Evolutionary conservation across 306 rosid genomes (phyloP).

Genomic region (Prunus salicina): DNA sequence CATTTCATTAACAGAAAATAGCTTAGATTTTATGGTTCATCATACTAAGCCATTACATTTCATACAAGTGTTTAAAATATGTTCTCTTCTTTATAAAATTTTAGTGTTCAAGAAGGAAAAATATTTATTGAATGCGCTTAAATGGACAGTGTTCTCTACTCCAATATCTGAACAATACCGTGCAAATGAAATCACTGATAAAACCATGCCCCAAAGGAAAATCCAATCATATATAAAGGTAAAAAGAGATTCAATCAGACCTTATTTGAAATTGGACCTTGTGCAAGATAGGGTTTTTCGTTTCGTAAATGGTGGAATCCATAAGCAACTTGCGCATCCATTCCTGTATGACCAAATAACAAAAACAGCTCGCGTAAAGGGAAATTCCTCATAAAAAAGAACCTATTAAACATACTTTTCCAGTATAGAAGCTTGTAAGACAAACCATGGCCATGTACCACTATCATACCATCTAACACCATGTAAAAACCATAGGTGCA

Average conservation of each 20-base stretch:
- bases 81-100: not conserved
- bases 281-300: slow-evolving; percentile 90
- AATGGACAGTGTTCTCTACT: not conserved
- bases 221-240: slow-evolving; percentile 2
- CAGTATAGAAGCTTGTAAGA: not conserved
- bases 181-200: not conserved
- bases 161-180: not conserved
- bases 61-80: not conserved
- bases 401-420: not conserved
- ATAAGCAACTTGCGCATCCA: slow-evolving; percentile 98
- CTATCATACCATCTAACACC: slow-evolving; percentile 3
- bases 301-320: slow-evolving; percentile 93
- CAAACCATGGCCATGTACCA: not conserved
- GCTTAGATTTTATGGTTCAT: not conserved
- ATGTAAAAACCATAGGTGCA: slow-evolving; percentile 8
- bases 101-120: not conserved
- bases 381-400: not conserved
- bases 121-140: not conserved
- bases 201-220: not conserved
- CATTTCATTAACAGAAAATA: not conserved
- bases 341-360: slow-evolving; percentile 57
- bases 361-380: slow-evolving; percentile 6
- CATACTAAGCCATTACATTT: not conserved
- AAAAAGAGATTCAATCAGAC: slow-evolving; percentile 35
- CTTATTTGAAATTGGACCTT: slow-evolving; percentile 91